Evolutionary conservation across 176 grass and related monocot genomes (phyloP), one percentile per base, ranked within the genome.

Genomic region (Neostapfia colusana): DNA sequence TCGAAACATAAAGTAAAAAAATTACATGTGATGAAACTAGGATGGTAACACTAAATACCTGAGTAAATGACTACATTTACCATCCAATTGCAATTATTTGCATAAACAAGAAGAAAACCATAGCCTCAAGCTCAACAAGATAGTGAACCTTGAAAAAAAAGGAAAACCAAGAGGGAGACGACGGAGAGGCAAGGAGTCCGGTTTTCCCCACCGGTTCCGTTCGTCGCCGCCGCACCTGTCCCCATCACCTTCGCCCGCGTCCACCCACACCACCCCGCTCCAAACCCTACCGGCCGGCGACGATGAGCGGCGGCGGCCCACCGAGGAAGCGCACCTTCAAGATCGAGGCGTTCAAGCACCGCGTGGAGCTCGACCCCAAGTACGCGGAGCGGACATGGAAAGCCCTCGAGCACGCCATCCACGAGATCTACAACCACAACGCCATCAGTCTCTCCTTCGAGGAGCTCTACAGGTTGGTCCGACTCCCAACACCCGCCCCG

Each of bases 341-440:
- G 89, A 97, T 93, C 78, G 94, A 97, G 88, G 79, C 79, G 70
- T 97, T 97, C 88, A 93, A 93, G 88, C 76, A 89, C 56, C 91
- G 89, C 41, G 91, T 97, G 37, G 94, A 97, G 84, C 83, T 93
- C 63, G 94, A 97, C 81, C 94, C 94, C 71, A 97, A 93, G 88
- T 97, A 93, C 86, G 86, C 91, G 70, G 94, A 97, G 86, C 86
- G 83, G 73, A 97, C 94, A 64, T 97, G 90, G 93, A 97, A 93
- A 69, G 75, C 93, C 48, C 74, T 89, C 34, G 91, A 93, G 74
- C 86, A 97, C 67, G 94, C 94, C 61, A 97, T 93, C 82, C 86
- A 91, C 71, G 94, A 93, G 91, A 97, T 97, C 78, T 97, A 97
- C 80, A 97, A 97, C 80, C 91, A 91, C 83, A 97, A 97, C 93